phyloP scores from a whole-genome alignment of 805 yeast species.

The Starmera quercuum region DNA sequence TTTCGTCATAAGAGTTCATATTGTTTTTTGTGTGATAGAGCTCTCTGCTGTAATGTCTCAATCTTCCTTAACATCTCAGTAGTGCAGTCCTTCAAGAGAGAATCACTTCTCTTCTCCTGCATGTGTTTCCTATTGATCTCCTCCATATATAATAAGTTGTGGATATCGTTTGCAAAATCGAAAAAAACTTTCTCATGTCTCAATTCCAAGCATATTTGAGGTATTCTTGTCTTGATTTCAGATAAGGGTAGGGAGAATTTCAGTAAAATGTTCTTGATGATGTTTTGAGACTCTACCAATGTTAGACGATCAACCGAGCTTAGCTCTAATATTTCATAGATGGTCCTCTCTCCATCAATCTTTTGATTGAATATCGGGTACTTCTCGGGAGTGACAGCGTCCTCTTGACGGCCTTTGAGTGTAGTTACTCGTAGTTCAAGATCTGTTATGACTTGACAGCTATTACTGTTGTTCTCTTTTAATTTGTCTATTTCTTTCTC shows the following conservation, averaged over 20 bases:
- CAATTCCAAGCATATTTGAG: constrained; percentile 18
- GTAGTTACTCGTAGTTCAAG: constrained; percentile 1
- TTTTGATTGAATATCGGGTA: constrained; percentile 19
- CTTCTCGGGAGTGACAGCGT: constrained; percentile 16
- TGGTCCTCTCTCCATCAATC: constrained; percentile 6
- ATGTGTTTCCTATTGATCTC: constrained; percentile 18
- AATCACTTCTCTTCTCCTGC: too few species aligned
- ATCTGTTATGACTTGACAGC: constrained; percentile 3
- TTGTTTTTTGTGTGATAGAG: too few species aligned
- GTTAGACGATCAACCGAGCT: constrained; percentile 21
- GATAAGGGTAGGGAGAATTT: constrained; percentile 24
- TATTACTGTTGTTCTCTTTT: constrained; percentile 1
- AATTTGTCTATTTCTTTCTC: constrained; percentile 2
- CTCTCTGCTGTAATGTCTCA: constrained; percentile 8
- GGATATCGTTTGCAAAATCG: constrained; percentile 24
- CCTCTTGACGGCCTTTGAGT: constrained; percentile 16
- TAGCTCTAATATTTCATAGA: constrained; percentile 16
- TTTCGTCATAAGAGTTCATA: too few species aligned
- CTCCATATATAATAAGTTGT: constrained; percentile 22
- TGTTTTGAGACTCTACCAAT: constrained; percentile 24
- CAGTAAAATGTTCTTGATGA: constrained; percentile 25
- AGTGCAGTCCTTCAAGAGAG: constrained; percentile 20
- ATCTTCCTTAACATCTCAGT: constrained; percentile 22
- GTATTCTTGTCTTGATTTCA: constrained; percentile 18
- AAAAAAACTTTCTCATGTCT: constrained; percentile 21